Percentiles rank a stretch among this genome's conserved stretches.
Evolutionary conservation across 2,329 filamentous ascomycete genomes (phyloP).

Genomic region (Botrytis paeoniae): DNA sequence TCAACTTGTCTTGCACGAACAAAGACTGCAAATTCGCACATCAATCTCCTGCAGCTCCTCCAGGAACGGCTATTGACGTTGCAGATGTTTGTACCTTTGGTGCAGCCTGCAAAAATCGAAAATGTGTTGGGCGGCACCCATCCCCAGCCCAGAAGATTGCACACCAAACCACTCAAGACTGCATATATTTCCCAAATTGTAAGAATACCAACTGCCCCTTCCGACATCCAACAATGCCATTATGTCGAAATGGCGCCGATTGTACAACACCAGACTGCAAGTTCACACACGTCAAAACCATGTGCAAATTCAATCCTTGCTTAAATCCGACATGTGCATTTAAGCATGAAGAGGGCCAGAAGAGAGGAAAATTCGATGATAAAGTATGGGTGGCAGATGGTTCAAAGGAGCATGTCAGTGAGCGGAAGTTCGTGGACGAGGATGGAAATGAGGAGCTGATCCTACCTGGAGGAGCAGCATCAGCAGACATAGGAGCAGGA

Average conservation of each 20-base stretch:
- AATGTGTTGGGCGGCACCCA: constrained; percentile 88
- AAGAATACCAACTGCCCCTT: constrained; percentile 85
- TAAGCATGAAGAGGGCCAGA: constrained; percentile 87
- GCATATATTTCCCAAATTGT: constrained; percentile 90
- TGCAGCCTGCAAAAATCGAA: constrained; percentile 90
- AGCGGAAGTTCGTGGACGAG: constrained; percentile 82
- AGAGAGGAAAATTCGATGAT: constrained; percentile 75
- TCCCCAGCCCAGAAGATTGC: constrained; percentile 78
- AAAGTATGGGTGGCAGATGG: constrained; percentile 80
- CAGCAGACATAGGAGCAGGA: constrained; percentile 21
- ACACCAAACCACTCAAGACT: constrained; percentile 80
- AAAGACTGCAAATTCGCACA: constrained; percentile 90
- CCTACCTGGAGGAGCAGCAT: constrained; percentile 28
- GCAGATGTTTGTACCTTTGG: constrained; percentile 80
- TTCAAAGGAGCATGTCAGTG: constrained; percentile 69
- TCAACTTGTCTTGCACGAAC: constrained; percentile 84
- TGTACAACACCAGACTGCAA: constrained; percentile 81
- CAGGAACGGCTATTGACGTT: constrained; percentile 73
- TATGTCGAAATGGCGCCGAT: constrained; percentile 87
- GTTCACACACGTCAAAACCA: constrained; percentile 80
- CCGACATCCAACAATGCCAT: constrained; percentile 80
- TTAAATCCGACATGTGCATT: constrained; percentile 84
- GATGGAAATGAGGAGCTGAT: constrained; percentile 54
- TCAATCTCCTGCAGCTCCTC: constrained; percentile 85
- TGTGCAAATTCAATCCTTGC: constrained; percentile 90